Evolutionary conservation across 1,284 basidiomycete species (phyloP).

Genomic region (Pterulicium gracile): DNA sequence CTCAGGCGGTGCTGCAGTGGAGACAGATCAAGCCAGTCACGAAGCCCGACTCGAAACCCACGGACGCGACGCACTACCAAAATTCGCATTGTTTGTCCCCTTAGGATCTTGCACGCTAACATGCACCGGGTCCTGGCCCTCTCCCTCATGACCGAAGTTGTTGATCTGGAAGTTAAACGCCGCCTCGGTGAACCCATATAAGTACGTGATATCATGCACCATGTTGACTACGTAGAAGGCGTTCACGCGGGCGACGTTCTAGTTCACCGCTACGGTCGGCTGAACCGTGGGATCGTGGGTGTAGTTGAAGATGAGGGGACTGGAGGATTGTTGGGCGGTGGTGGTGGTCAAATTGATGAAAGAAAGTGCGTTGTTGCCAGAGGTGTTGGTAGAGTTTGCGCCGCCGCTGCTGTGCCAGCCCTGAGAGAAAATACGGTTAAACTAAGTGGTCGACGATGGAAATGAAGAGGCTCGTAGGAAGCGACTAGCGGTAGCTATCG

Average conservation of each 20-base stretch:
- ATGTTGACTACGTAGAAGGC: constrained; percentile 41
- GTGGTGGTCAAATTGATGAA: constrained; percentile 23
- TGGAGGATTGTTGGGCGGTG: constrained; percentile 19
- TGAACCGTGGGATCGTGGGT: constrained; percentile 17
- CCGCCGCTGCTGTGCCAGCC: constrained; percentile 35
- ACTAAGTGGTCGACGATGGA: too few species aligned
- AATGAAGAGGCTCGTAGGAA: neutral
- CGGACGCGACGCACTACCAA: constrained; percentile 20
- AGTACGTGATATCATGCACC: constrained; percentile 39
- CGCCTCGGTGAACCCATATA: constrained; percentile 28
- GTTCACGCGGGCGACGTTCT: constrained; percentile 37
- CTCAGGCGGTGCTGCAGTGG: constrained; percentile 24
- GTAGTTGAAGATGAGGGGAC: constrained; percentile 29
- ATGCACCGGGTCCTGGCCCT: constrained; percentile 27
- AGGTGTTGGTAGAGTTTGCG: constrained; percentile 15
- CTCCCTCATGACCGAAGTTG: constrained; percentile 31
- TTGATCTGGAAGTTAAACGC: constrained; percentile 36
- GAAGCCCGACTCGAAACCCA: too few species aligned
- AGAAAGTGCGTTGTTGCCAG: constrained; percentile 30
- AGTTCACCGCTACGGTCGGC: constrained; percentile 20
- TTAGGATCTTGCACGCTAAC: constrained; percentile 28
- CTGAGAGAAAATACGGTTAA: constrained; percentile 36
- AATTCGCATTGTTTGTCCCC: constrained; percentile 31
- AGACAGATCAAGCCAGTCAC: too few species aligned
- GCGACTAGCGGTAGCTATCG: constrained; percentile 17